These are phyloP conservation scores for Phyllosticta citrichinensis DNA, from an alignment of 2,329 filamentous ascomycete species.

Conservation along the genomic window DNA sequence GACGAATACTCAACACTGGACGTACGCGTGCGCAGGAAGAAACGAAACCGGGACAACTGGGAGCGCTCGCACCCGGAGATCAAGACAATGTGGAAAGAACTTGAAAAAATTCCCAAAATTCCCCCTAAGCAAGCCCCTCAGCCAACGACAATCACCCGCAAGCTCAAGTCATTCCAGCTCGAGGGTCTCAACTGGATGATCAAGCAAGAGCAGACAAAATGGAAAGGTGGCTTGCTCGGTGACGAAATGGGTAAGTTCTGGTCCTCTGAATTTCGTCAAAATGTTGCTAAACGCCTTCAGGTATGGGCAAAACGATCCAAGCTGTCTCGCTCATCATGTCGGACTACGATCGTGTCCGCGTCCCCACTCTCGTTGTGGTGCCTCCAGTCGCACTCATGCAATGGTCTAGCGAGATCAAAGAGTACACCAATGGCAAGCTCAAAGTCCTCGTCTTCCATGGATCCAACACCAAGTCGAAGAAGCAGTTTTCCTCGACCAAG, in stretches of 20 bases:
- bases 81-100: constrained; percentile 71
- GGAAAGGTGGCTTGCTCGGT: constrained; percentile 81
- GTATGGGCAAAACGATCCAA: constrained; percentile 93
- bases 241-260: constrained; percentile 73
- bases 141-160: constrained; percentile 67
- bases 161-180: constrained; percentile 85
- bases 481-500: constrained; percentile 51
- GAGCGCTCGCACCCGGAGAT: constrained; percentile 70
- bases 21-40: not conserved
- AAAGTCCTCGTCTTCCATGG: constrained; percentile 88
- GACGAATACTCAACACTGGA: not conserved
- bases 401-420: constrained; percentile 55
- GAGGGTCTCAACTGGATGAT: constrained; percentile 93
- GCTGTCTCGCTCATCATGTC: constrained; percentile 98
- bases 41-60: constrained; percentile 48
- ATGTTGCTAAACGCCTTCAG: not conserved
- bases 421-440: constrained; percentile 75
- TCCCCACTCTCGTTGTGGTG: constrained; percentile 78
- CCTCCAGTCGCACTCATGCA: constrained; percentile 94
- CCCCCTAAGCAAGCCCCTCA: constrained; percentile 56
- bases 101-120: constrained; percentile 59
- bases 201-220: constrained; percentile 73
- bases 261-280: no score
- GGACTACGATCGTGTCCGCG: constrained; percentile 69
- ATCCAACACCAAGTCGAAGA: constrained; percentile 74